phyloP scores from a whole-genome alignment of 2,329 filamentous ascomycete genomes.

The Colletotrichum shisoi region DNA sequence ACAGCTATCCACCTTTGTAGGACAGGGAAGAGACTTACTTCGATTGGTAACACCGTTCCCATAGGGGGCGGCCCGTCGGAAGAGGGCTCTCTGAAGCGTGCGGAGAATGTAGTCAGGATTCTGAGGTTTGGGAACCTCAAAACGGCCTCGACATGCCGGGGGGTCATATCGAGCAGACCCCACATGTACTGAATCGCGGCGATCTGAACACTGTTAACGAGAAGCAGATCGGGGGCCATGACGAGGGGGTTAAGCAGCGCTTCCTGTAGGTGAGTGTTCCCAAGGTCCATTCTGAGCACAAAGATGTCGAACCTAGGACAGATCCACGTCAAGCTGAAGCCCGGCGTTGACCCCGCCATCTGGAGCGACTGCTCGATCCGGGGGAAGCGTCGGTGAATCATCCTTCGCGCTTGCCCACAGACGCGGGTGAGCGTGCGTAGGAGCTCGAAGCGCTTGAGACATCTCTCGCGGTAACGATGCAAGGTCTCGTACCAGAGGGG shows the following conservation, averaged over 20 bases:
- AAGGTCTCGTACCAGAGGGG: neutral
- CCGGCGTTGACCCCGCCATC: no score
- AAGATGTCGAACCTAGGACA: neutral
- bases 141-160: neutral
- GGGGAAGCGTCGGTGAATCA: neutral
- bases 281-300: no score
- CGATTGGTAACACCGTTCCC: neutral
- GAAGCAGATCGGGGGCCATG: neutral
- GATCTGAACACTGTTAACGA: neutral
- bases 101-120: neutral
- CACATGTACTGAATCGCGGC: neutral
- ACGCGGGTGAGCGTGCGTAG: neutral
- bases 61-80: neutral
- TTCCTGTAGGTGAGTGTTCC: neutral
- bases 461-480: neutral
- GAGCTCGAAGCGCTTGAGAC: neutral
- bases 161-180: neutral
- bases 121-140: neutral
- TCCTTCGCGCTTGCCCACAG: neutral
- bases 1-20: neutral
- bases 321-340: neutral
- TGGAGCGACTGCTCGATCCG: neutral
- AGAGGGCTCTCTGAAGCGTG: no score
- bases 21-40: neutral
- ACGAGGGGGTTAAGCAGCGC: fast-evolving